phyloP scores from a whole-genome alignment of 108 stramenopile genomes.

The Aurantiochytrium sp. region DNA sequence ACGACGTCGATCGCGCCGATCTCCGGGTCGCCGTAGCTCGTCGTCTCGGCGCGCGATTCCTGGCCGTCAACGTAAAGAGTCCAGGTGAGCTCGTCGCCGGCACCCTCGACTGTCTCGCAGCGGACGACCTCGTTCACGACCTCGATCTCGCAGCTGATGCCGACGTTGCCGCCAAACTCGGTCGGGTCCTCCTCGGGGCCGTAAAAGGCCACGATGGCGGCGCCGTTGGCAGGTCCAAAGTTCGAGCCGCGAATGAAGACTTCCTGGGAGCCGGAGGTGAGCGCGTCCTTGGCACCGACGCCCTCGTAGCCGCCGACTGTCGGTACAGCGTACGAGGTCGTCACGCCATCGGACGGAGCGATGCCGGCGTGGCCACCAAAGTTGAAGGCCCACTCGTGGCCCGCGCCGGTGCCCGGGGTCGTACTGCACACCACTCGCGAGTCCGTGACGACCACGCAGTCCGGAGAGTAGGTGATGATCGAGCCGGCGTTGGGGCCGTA shows the following conservation, averaged over 20 bases:
- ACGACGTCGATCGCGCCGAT: not conserved
- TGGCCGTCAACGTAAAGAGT: slow-evolving; percentile 36
- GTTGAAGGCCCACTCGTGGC: slow-evolving; percentile 10
- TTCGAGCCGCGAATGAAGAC: not conserved
- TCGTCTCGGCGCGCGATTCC: slow-evolving; percentile 22
- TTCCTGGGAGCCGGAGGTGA: not conserved
- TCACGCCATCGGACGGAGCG: not conserved
- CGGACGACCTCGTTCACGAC: not conserved
- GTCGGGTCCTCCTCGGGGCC: not conserved
- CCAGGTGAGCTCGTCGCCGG: slow-evolving; percentile 40
- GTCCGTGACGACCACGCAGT: slow-evolving; percentile 27
- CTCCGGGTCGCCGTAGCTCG: slow-evolving; percentile 33
- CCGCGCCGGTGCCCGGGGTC: slow-evolving; percentile 39
- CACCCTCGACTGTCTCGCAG: slow-evolving; percentile 37
- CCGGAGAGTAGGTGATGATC: not conserved
- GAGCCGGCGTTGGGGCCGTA: not conserved
- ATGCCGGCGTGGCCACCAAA: slow-evolving; percentile 18
- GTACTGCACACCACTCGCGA: slow-evolving; percentile 28
- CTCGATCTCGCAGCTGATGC: not conserved
- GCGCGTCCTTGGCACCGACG: not conserved
- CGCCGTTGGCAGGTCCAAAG: slow-evolving; percentile 23
- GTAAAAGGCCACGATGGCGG: slow-evolving; percentile 18
- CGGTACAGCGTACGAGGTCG: not conserved
- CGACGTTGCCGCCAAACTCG: not conserved
- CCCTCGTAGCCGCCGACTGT: slow-evolving; percentile 26